These are phyloP conservation scores for Fomitopsis pinicola DNA, from an alignment of 1,284 basidiomycete species.

Conservation along the genomic window DNA sequence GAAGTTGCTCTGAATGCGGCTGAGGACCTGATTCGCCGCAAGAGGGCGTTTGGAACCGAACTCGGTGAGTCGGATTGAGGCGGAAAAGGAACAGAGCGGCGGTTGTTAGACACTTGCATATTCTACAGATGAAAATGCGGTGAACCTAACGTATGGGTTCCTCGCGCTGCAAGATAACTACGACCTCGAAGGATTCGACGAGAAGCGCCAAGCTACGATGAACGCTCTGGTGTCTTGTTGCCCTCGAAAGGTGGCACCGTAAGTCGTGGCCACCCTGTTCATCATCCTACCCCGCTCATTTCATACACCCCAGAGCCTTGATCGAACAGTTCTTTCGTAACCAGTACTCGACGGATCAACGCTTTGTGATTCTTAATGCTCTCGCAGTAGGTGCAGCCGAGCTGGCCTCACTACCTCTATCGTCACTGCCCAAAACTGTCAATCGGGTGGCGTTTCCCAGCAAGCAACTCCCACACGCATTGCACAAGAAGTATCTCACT, in stretches of 20 bases:
- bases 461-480: conserved; percentile 65
- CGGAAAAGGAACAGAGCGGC: background rate
- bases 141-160: conserved; percentile 74
- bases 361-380: conserved; percentile 81
- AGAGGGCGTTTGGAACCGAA: conserved; percentile 79
- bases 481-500: conserved; percentile 68
- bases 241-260: conserved; percentile 78
- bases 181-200: conserved; percentile 76
- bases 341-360: conserved; percentile 85
- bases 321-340: conserved; percentile 92
- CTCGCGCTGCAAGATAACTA: conserved; percentile 81
- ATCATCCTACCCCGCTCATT: background rate
- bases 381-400: conserved; percentile 85
- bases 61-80: conserved; percentile 48
- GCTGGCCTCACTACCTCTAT: conserved; percentile 65
- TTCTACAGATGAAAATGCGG: conserved; percentile 77
- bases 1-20: conserved; percentile 77
- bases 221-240: conserved; percentile 79
- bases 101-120: background rate
- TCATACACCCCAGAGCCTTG: conserved; percentile 50
- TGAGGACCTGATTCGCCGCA: conserved; percentile 79
- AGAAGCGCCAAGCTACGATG: conserved; percentile 71
- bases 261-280: conserved; percentile 31
- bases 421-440: conserved; percentile 32
- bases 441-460: conserved; percentile 63